Evolutionary conservation across 2,329 filamentous ascomycete species (phyloP).

Genomic region (Fusarium keratoplasticum): DNA sequence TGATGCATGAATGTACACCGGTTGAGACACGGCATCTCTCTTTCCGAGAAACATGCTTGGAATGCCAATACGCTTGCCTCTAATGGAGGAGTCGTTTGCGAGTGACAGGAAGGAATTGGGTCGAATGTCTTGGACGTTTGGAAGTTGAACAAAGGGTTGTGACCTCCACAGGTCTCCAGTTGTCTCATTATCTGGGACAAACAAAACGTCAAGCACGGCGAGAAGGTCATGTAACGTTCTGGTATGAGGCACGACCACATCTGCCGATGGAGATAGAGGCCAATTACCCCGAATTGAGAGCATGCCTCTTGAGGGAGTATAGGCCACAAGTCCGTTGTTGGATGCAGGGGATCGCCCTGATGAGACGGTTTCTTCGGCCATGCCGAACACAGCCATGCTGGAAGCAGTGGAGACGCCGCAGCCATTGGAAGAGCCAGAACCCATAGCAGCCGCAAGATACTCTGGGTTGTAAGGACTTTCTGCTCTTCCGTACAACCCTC

Average conservation of each 20-base stretch:
- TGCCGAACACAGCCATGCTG: too few relatives aligned
- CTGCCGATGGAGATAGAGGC: constrained; percentile 19
- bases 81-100: background rate
- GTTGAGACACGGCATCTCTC: background rate
- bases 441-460: too few relatives aligned
- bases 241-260: constrained; percentile 23
- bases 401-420: too few relatives aligned
- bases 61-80: constrained; percentile 13
- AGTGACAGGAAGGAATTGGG: constrained; percentile 10
- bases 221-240: constrained; percentile 22
- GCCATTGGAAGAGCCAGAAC: too few relatives aligned
- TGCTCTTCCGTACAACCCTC: too few relatives aligned
- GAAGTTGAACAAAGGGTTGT: constrained; percentile 15
- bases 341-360: constrained; percentile 6
- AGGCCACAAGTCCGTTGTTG: constrained; percentile 24
- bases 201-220: constrained; percentile 16
- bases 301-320: constrained; percentile 23
- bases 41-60: constrained; percentile 15
- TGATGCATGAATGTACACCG: background rate
- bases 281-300: constrained; percentile 28
- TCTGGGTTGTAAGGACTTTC: too few relatives aligned
- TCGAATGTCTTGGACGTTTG: background rate
- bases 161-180: constrained; percentile 26
- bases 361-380: too few relatives aligned
- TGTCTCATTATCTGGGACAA: background rate